Conservation (phyloP, 306 rosid genomes). For the Parietaria judaica region DNA sequence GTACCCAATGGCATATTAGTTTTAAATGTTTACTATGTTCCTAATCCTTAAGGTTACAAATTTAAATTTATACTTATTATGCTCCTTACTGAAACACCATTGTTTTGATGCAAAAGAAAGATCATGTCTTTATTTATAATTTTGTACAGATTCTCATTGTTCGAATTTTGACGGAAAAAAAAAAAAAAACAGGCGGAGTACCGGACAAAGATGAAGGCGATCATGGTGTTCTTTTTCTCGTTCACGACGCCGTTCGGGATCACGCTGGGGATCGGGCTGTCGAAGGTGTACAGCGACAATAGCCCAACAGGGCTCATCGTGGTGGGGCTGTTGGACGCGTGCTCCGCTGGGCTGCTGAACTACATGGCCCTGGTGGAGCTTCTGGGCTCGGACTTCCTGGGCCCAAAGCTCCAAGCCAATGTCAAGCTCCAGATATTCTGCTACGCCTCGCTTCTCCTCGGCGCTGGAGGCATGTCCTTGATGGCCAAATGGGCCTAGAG, state of each 20-base stretch:
- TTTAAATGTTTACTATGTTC: no score
- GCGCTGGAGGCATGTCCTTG: slow-evolving; percentile 57
- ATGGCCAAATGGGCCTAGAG: slow-evolving; percentile 65
- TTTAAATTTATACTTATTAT: no score
- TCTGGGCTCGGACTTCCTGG: slow-evolving; percentile 51
- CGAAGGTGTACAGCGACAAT: slow-evolving; percentile 37
- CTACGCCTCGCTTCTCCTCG: slow-evolving; percentile 45
- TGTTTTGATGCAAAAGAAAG: no score
- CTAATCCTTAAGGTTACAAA: no score
- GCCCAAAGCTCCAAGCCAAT: slow-evolving; percentile 38
- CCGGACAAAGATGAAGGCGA: slow-evolving; percentile 28
- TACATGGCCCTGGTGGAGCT: slow-evolving; percentile 66
- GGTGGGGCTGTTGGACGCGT: slow-evolving; percentile 53
- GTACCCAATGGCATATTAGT: no score
- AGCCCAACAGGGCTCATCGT: slow-evolving; percentile 50
- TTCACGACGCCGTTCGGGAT: slow-evolving; percentile 64
- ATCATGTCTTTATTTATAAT: no score
- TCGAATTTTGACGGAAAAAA: no score
- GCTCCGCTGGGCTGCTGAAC: slow-evolving; percentile 56
- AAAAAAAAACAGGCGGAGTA: slow-evolving; percentile 43
- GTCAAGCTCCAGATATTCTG: slow-evolving; percentile 37
- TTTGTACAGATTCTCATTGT: no score
- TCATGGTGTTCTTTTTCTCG: slow-evolving; percentile 54
- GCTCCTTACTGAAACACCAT: no score
- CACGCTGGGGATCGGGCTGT: slow-evolving; percentile 44